Percentiles rank a stretch among this genome's conserved stretches.
Evolutionary conservation across 2,329 filamentous ascomycete genomes (phyloP).

Genomic region (Fusarium sarcochroum): DNA sequence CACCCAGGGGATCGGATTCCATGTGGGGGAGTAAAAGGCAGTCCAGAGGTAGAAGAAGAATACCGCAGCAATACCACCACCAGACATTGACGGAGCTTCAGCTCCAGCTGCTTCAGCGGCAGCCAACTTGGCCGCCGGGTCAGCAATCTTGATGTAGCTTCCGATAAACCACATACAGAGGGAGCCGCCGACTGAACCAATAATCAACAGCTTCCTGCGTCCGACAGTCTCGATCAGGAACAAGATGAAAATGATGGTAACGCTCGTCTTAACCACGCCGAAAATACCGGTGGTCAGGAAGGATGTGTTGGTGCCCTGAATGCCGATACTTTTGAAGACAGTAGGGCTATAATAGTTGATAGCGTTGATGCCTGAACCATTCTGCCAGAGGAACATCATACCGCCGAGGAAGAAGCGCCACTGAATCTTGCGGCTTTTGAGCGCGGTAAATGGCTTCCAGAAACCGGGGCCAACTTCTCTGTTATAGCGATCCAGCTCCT

Average conservation of each 20-base stretch:
- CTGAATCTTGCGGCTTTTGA: conserved; percentile 69
- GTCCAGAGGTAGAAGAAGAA: conserved; percentile 71
- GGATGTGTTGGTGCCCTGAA: conserved; percentile 59
- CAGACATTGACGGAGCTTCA: conserved; percentile 17
- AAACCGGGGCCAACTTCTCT: conserved; percentile 78
- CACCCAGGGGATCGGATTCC: conserved; percentile 83
- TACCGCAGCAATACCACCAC: conserved; percentile 75
- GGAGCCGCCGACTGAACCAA: conserved; percentile 73
- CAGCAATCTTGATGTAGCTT: conserved; percentile 60
- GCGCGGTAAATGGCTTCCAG: conserved; percentile 77
- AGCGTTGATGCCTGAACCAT: conserved; percentile 80
- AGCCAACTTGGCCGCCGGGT: conserved; percentile 56
- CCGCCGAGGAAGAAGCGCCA: conserved; percentile 83
- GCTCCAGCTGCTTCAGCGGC: conserved; percentile 50
- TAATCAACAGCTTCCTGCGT: conserved; percentile 71
- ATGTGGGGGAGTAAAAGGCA: conserved; percentile 77
- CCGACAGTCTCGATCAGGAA: conserved; percentile 74
- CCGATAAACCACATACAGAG: conserved; percentile 76
- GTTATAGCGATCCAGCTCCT: conserved; percentile 75
- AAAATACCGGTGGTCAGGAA: conserved; percentile 79
- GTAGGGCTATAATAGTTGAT: conserved; percentile 78
- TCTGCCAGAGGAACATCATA: conserved; percentile 84
- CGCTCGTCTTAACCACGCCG: conserved; percentile 79
- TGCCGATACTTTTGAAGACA: conserved; percentile 61
- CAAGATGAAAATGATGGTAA: conserved; percentile 78